Conservation (phyloP, 1,139 yeast species). For the Candida neerlandica region DNA sequence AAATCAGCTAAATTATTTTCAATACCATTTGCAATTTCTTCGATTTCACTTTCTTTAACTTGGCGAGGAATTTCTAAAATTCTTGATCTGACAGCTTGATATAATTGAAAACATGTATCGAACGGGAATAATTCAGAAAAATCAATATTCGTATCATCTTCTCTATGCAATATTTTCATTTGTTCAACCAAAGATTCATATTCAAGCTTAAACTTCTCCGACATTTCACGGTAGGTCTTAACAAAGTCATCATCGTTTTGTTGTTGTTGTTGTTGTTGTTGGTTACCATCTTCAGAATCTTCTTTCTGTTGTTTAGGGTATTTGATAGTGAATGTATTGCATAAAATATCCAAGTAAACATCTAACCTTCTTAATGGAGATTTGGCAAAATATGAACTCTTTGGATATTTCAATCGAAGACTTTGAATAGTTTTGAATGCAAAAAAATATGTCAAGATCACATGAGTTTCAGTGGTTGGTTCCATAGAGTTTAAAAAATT, state of each 20-base stretch:
- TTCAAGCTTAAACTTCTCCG: conserved; percentile 14
- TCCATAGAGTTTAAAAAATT: conserved; percentile 23
- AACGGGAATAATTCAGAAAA: conserved; percentile 22
- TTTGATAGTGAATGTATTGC: conserved; percentile 20
- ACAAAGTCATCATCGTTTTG: conserved; percentile 14
- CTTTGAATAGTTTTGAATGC: conserved; percentile 23
- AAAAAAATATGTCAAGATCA: conserved; percentile 31
- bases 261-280: no score
- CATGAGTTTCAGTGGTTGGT: conserved; percentile 33
- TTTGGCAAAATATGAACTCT: conserved; percentile 7
- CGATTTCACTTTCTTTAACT: conserved; percentile 13
- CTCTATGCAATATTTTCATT: conserved; percentile 14
- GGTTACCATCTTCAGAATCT: no score
- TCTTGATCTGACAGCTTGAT: conserved; percentile 57
- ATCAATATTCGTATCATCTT: conserved; percentile 14
- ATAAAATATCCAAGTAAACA: conserved; percentile 31
- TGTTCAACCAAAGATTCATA: conserved; percentile 19
- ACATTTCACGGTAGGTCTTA: conserved; percentile 19
- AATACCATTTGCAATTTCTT: conserved; percentile 3
- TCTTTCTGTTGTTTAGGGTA: conserved; percentile 7
- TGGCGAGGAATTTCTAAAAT: conserved; percentile 62
- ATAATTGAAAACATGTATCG: conserved; percentile 40
- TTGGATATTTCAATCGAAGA: conserved; percentile 6
- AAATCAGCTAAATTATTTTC: conserved; percentile 8
- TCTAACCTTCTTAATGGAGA: conserved; percentile 20